Conservation (phyloP, 2,329 filamentous ascomycete species). For the Fonsecaea multimorphosa region DNA sequence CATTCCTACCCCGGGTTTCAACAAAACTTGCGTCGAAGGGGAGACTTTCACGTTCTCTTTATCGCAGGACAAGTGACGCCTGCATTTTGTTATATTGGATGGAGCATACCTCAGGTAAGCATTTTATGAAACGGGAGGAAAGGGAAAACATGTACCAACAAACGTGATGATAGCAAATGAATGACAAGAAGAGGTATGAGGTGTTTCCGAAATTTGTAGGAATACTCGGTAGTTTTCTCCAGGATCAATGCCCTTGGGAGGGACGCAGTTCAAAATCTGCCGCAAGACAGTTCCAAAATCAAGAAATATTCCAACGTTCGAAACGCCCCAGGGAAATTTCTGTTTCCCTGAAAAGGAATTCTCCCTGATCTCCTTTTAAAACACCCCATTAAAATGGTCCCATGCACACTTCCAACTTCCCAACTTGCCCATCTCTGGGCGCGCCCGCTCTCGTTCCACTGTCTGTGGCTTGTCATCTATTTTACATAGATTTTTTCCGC, state of each 20-base stretch:
- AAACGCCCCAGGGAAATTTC: too few relatives aligned
- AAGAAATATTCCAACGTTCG: too few relatives aligned
- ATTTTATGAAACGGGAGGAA: not conserved
- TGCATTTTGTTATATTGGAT: not conserved
- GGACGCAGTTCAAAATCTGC: not conserved
- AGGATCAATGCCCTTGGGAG: not conserved
- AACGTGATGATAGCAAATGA: slow-evolving; percentile 1
- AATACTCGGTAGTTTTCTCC: not conserved
- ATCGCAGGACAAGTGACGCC: not conserved
- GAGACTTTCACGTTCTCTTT: not conserved
- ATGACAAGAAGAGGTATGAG: not conserved
- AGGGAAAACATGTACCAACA: not conserved
- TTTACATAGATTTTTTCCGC: too few relatives aligned
- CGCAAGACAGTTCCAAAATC: not conserved
- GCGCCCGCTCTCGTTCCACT: too few relatives aligned
- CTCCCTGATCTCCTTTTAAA: too few relatives aligned
- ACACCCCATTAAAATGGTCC: too few relatives aligned
- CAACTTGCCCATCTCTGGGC: too few relatives aligned
- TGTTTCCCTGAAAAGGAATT: too few relatives aligned
- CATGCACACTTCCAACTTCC: too few relatives aligned
- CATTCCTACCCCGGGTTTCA: not conserved
- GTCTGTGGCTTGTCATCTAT: too few relatives aligned
- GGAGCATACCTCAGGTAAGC: too few relatives aligned
- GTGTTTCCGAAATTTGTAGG: not conserved
- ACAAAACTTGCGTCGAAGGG: not conserved